Percentiles rank a stretch among this genome's conserved stretches.
phyloP scores from a whole-genome alignment of 139 green algal genomes.

The Chlamydomonas sphaeroides region DNA sequence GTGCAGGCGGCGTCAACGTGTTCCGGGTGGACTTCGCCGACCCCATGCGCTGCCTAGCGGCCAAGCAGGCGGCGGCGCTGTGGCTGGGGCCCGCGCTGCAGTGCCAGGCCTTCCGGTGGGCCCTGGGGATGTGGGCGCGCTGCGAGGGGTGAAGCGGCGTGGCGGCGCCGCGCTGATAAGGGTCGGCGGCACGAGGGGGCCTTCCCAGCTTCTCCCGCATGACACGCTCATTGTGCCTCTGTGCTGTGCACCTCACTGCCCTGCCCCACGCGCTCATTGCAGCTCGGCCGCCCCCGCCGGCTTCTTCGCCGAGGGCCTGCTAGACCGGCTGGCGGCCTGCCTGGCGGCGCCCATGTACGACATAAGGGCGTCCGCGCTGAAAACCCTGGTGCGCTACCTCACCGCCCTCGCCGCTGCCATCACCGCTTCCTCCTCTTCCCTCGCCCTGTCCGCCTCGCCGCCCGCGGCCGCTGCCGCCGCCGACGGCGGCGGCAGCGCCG shows the following conservation, averaged over 20 bases:
- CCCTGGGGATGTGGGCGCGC: no score
- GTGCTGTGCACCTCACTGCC: no score
- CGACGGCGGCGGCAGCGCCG: not conserved
- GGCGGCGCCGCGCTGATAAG: no score
- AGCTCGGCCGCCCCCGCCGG: slow-evolving; percentile 9
- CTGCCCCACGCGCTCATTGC: not conserved
- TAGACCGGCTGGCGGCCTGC: slow-evolving; percentile 40
- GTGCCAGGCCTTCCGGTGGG: slow-evolving; percentile 30
- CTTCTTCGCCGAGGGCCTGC: slow-evolving; percentile 21
- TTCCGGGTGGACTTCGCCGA: slow-evolving; percentile 33
- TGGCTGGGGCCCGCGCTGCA: slow-evolving; percentile 43
- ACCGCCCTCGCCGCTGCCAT: slow-evolving; percentile 5
- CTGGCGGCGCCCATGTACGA: slow-evolving; percentile 61
- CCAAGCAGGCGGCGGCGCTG: slow-evolving; percentile 53
- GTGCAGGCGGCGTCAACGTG: not conserved
- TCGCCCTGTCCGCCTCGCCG: not conserved
- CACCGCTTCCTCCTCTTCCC: not conserved
- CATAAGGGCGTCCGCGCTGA: slow-evolving; percentile 63
- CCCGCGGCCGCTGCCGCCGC: not conserved
- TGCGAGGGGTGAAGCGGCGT: no score
- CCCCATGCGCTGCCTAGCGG: slow-evolving; percentile 51
- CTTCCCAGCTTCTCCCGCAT: no score
- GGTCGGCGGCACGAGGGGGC: no score
- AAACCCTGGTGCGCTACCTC: slow-evolving; percentile 40
- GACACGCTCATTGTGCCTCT: no score